Percentiles rank a stretch among this genome's conserved stretches.
phyloP scores from a whole-genome alignment of 2,329 filamentous ascomycete genomes.

The Didymella arachidicola region DNA sequence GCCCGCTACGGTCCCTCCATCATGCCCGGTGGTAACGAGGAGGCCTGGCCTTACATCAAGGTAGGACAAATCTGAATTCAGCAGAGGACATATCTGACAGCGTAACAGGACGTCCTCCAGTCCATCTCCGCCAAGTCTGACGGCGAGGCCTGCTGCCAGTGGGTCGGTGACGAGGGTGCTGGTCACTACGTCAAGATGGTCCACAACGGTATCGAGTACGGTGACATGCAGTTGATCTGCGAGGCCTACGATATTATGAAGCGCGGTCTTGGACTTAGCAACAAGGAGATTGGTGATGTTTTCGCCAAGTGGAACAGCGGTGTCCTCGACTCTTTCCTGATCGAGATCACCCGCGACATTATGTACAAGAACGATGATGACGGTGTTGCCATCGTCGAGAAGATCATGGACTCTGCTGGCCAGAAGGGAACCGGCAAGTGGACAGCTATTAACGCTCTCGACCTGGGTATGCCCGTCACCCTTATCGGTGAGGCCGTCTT shows the following conservation, averaged over 20 bases:
- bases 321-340: conserved; percentile 95
- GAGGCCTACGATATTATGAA: conserved; percentile 99
- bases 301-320: conserved; percentile 98
- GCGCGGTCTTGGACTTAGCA: conserved; percentile 86
- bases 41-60: conserved; percentile 97
- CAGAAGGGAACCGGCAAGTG: conserved; percentile 99
- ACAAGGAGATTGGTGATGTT: conserved; percentile 96
- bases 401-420: conserved; percentile 97
- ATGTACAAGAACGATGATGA: conserved; percentile 99
- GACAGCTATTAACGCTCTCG: conserved; percentile 98
- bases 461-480: conserved; percentile 98
- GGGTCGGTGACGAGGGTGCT: conserved; percentile 99
- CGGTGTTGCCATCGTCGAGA: conserved; percentile 89
- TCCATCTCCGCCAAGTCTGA: conserved; percentile 97
- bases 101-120: conserved; percentile 84
- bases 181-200: conserved; percentile 99
- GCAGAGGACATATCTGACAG: conserved; percentile 28
- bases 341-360: conserved; percentile 98
- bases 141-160: conserved; percentile 97
- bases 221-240: conserved; percentile 99
- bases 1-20: conserved; percentile 95
- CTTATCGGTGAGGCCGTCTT: conserved; percentile 98
- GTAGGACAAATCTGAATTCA: conserved; percentile 21
- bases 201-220: conserved; percentile 99
- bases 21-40: conserved; percentile 99